Conservation (phyloP, 1,284 basidiomycete genomes). For the Ganoderma sinense region DNA sequence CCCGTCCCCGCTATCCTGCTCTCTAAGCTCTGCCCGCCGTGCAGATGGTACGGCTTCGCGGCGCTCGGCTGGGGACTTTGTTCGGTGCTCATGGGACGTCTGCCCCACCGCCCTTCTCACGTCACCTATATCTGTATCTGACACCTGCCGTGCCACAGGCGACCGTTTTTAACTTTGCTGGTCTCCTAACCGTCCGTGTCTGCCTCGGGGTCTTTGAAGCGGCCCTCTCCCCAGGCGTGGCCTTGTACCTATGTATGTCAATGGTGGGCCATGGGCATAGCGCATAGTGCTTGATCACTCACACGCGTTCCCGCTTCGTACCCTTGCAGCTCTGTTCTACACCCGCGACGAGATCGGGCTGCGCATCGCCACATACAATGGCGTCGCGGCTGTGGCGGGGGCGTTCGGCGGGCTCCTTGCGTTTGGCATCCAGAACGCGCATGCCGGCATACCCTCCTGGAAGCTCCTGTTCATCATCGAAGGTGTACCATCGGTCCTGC, state of each 20-base stretch:
- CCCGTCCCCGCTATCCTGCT: conserved; percentile 74
- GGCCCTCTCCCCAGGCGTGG: conserved; percentile 76
- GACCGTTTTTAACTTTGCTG: conserved; percentile 61
- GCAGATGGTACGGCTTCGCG: conserved; percentile 69
- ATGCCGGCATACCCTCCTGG: conserved; percentile 63
- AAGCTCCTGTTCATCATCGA: conserved; percentile 81
- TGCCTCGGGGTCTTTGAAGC: conserved; percentile 77
- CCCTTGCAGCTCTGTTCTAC: conserved; percentile 70
- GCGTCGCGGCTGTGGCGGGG: conserved; percentile 80
- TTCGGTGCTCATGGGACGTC: conserved; percentile 71
- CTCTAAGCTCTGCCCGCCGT: conserved; percentile 73
- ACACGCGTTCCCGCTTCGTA: no score
- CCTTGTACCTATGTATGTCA: conserved; percentile 73
- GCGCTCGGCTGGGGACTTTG: conserved; percentile 76
- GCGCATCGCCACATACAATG: conserved; percentile 80
- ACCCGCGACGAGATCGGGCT: conserved; percentile 77
- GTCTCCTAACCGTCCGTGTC: conserved; percentile 65
- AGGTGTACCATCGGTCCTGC: conserved; percentile 72
- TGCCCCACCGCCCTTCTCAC: neutral
- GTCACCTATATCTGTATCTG: conserved; percentile 7
- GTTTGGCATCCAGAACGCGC: conserved; percentile 70
- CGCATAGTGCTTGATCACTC: neutral
- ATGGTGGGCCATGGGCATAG: neutral
- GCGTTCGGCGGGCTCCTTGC: conserved; percentile 83
- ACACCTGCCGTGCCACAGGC: conserved; percentile 48